phyloP scores from a whole-genome alignment of 208 protist species.

The Wallacemonas sp. region DNA sequence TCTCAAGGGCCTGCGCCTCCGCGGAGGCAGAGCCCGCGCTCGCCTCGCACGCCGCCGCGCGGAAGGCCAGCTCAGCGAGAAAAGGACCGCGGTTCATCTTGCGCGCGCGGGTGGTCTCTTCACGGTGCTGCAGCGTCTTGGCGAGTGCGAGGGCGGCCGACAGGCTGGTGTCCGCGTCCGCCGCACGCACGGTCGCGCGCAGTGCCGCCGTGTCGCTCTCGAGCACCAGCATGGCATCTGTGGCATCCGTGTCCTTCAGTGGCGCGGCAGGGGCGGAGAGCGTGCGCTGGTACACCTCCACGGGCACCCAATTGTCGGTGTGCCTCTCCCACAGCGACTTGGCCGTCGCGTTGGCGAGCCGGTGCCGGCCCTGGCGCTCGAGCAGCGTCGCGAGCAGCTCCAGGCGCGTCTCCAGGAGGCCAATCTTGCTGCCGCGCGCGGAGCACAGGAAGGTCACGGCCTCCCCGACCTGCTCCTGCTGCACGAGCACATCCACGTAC shows the following conservation, averaged over 20 bases:
- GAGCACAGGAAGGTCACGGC: constrained; percentile 72
- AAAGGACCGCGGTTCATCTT: constrained; percentile 74
- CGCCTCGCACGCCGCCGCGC: constrained; percentile 13
- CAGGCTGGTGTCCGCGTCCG: constrained; percentile 41
- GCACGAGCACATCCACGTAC: constrained; percentile 79
- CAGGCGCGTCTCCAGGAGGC: constrained; percentile 72
- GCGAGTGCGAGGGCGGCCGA: constrained; percentile 57
- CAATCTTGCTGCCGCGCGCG: constrained; percentile 55
- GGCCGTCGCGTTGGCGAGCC: constrained; percentile 60
- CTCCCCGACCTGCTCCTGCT: constrained; percentile 61
- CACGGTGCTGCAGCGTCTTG: constrained; percentile 29
- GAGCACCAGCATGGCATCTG: constrained; percentile 15
- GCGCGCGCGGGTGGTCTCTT: constrained; percentile 28
- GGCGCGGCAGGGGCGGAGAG: constrained; percentile 22
- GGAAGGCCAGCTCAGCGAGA: constrained; percentile 74
- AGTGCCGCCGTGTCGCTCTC: constrained; percentile 35
- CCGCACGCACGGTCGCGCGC: constrained; percentile 38
- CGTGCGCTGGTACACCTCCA: constrained; percentile 65
- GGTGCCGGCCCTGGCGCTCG: constrained; percentile 34
- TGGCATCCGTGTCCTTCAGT: not conserved
- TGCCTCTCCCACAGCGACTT: constrained; percentile 54
- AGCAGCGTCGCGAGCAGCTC: constrained; percentile 62
- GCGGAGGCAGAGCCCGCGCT: not conserved
- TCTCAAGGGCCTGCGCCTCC: constrained; percentile 27
- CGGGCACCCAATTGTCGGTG: constrained; percentile 83